A percentile compares a stretch with the other conserved stretches of the same genome.
phyloP scores from a whole-genome alignment of 441 rosid species.

The Flueggea neowawraea region DNA sequence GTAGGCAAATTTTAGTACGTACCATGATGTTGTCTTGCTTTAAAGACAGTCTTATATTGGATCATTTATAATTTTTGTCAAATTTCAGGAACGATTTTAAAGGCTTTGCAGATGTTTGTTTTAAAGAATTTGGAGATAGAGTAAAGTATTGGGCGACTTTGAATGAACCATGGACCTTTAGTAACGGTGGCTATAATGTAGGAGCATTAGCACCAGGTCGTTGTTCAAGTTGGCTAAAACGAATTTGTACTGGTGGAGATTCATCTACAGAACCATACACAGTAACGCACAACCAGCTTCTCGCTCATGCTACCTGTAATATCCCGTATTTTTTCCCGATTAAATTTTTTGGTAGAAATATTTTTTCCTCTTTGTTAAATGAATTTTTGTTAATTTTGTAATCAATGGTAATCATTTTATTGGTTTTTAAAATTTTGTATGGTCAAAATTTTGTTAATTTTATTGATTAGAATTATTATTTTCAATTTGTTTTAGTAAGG shows the following conservation, averaged over 20 bases:
- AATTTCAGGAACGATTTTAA: conserved; percentile 2
- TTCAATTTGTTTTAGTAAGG: too few relatives aligned
- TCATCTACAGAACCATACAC: conserved; percentile 4
- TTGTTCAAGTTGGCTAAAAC: conserved; percentile 1
- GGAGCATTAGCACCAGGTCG: conserved; percentile 11
- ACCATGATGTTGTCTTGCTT: too few relatives aligned
- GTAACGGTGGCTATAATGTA: background rate
- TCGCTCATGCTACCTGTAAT: conserved; percentile 5
- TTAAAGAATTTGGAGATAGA: conserved; percentile 47
- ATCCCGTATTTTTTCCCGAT: too few relatives aligned
- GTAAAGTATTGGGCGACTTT: conserved; percentile 9
- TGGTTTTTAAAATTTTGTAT: too few relatives aligned
- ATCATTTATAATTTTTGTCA: background rate
- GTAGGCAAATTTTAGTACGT: too few relatives aligned
- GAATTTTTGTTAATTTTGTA: too few relatives aligned
- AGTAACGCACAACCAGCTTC: background rate
- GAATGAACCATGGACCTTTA: background rate
- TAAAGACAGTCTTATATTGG: too few relatives aligned
- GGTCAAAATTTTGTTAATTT: too few relatives aligned
- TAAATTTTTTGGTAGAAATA: too few relatives aligned
- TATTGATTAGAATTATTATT: too few relatives aligned
- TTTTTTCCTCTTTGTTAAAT: too few relatives aligned
- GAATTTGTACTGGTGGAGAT: background rate
- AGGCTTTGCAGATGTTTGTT: conserved; percentile 4
- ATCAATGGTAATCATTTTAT: too few relatives aligned